phyloP scores from a whole-genome alignment of 148 eudicot genomes.

The Fagopyrum homotropicum region DNA sequence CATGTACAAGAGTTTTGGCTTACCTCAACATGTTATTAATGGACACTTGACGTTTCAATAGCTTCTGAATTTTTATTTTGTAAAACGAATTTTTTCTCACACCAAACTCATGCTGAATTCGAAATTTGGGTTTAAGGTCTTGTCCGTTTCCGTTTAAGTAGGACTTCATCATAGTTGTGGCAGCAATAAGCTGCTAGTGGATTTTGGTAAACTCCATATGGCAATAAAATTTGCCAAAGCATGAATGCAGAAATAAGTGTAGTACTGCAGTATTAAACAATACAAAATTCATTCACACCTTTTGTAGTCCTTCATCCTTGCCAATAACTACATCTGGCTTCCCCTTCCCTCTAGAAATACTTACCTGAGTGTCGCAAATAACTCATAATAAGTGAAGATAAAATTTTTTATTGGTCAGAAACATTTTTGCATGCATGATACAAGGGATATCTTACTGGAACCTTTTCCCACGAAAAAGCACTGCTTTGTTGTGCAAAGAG shows the following conservation, averaged over 20 bases:
- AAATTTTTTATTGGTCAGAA: neutral
- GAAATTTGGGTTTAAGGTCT: no score
- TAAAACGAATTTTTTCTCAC: no score
- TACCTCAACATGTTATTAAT: no score
- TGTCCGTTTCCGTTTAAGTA: no score
- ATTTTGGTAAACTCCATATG: neutral
- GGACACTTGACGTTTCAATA: no score
- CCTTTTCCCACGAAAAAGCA: constrained; percentile 90
- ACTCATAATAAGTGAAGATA: constrained; percentile 1
- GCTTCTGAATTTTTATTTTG: no score
- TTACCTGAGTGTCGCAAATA: constrained; percentile 39
- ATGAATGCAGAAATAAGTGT: neutral
- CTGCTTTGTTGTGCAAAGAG: constrained; percentile 69
- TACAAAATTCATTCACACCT: constrained; percentile 33
- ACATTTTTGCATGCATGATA: neutral
- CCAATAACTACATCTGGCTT: constrained; percentile 46
- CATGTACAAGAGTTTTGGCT: no score
- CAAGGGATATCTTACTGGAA: constrained; percentile 50
- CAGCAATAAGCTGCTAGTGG: no score
- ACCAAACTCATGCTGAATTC: no score
- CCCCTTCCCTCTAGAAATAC: constrained; percentile 54
- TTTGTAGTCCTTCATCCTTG: constrained; percentile 69
- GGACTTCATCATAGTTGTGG: no score
- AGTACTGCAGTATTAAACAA: neutral
- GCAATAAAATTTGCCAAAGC: neutral